Evolutionary conservation across 1,284 basidiomycete genomes (phyloP).

Genomic region (Ceraceosorus bombacis): DNA sequence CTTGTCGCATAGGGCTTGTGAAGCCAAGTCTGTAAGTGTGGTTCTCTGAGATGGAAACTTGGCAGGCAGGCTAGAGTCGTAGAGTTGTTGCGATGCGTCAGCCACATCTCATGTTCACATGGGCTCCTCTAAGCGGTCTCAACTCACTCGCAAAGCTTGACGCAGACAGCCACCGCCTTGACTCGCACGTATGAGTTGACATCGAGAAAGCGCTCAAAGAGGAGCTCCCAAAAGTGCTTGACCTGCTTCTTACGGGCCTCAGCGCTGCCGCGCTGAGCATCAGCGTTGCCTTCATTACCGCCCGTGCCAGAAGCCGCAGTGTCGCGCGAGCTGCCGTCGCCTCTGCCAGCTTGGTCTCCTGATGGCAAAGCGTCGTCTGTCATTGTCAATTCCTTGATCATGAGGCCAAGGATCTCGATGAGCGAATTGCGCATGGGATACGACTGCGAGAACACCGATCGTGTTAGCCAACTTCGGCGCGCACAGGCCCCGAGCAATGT

Average conservation of each 20-base stretch:
- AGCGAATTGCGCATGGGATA: constrained; percentile 76
- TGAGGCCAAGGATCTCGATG: constrained; percentile 45
- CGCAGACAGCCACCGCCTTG: constrained; percentile 72
- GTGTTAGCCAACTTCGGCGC: not conserved
- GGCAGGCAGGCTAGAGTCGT: constrained; percentile 57
- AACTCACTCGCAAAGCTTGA: constrained; percentile 60
- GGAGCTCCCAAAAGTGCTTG: constrained; percentile 69
- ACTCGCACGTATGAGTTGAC: constrained; percentile 81
- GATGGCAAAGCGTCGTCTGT: constrained; percentile 32
- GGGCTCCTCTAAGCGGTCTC: not conserved
- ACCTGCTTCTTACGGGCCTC: constrained; percentile 72
- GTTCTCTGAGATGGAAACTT: constrained; percentile 84
- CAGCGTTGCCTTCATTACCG: constrained; percentile 13
- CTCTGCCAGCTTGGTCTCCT: constrained; percentile 7
- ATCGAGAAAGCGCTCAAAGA: constrained; percentile 81
- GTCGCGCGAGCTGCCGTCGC: not conserved
- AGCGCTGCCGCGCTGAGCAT: constrained; percentile 27
- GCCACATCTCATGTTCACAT: not conserved
- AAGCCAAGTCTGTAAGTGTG: constrained; percentile 66
- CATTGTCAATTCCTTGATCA: constrained; percentile 50
- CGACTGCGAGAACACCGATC: constrained; percentile 52
- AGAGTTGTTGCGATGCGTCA: not conserved
- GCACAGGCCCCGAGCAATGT: not conserved
- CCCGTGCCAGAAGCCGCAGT: not conserved
- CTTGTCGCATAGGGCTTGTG: constrained; percentile 82